phyloP scores from a whole-genome alignment of 2,329 filamentous ascomycete species.

The Xylariaceae sp. region DNA sequence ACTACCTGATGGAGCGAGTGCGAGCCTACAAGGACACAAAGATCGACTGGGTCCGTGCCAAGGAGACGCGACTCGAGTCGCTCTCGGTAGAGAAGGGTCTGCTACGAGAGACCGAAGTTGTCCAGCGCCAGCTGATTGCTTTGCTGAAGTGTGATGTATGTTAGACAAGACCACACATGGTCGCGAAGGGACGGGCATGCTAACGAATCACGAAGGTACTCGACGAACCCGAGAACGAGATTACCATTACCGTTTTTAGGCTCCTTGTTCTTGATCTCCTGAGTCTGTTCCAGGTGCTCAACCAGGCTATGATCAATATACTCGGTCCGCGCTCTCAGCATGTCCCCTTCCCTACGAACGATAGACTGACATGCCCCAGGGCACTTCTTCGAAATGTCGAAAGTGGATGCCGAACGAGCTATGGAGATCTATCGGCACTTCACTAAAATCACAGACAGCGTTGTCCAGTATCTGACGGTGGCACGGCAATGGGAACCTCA shows the following conservation, averaged over 20 bases:
- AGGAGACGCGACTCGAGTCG: constrained; percentile 77
- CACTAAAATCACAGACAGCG: constrained; percentile 83
- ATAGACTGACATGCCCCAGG: constrained; percentile 45
- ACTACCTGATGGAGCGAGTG: constrained; percentile 78
- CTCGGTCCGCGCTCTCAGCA: constrained; percentile 69
- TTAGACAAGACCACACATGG: constrained; percentile 19
- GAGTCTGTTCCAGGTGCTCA: constrained; percentile 87
- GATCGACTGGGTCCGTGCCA: constrained; percentile 81
- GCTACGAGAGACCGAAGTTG: constrained; percentile 81
- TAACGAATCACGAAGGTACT: constrained; percentile 64
- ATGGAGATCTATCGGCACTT: constrained; percentile 90
- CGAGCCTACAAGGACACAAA: constrained; percentile 78
- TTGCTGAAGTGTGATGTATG: constrained; percentile 85
- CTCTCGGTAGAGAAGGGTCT: constrained; percentile 87
- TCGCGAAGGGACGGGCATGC: constrained; percentile 15
- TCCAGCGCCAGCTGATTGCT: constrained; percentile 81
- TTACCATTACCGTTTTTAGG: constrained; percentile 88
- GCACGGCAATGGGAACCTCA: constrained; percentile 88
- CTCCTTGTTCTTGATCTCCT: constrained; percentile 85
- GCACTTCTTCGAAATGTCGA: constrained; percentile 98
- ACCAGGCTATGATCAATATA: constrained; percentile 95
- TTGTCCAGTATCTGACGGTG: constrained; percentile 82
- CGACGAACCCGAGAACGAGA: constrained; percentile 91
- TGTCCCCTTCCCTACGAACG: too few species aligned
- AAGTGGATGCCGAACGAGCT: constrained; percentile 84